Base-by-base conservation (phyloP, 768 basidiomycete genomes). In the Amanita pseudoporphyria region DNA sequence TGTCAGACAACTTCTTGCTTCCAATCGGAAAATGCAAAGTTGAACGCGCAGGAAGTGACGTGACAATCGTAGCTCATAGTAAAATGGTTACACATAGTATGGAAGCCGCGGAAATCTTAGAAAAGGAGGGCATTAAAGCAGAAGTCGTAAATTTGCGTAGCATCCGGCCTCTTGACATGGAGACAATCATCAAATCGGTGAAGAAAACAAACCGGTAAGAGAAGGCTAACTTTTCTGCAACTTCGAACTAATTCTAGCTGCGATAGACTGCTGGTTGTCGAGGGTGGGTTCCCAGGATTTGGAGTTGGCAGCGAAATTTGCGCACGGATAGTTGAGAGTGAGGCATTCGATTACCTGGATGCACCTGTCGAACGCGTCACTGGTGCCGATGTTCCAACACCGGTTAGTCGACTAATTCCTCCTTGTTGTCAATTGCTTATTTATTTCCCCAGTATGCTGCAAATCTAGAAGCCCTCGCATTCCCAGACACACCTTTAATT, bases 301-400 rank as follows among this genome's bases (percentile, higher is more conserved):
- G 92, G 96, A 71, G 95, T 99, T 49, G 96, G 96, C 56, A 94
- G 92, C 58, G 96, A 99, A 70, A 95, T 99, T 60, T 90, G 89
- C 57, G 96, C 96, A 12, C 94, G 98, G 67, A 91, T 98, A 58
- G 76, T 95, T 49, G 96, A 99, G 76, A 90, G 89, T 58, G 91
- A 96, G 60, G 95, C 93, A 2, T 99, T 95, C 63, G 93, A 98
- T 71, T 97, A 91, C 73, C 84, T 99, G 31, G 96, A 99, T 70
- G 94, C 95, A 16, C 93, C 96, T 12, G 90, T 97, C 48, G 96
- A 99, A 76, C 85, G 96, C 54, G 75, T 99, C 55, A 98, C 96
- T 54, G 96, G 96, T 60, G 94, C 96, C 54, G 89, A 99, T 61
- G 84, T 99, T 35, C 95, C 95, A 37, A 99, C 96, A 60, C 96